These are phyloP conservation scores for Retiboletus flavoniger DNA, from an alignment of 1,284 basidiomycete genomes.

Conservation along the genomic window DNA sequence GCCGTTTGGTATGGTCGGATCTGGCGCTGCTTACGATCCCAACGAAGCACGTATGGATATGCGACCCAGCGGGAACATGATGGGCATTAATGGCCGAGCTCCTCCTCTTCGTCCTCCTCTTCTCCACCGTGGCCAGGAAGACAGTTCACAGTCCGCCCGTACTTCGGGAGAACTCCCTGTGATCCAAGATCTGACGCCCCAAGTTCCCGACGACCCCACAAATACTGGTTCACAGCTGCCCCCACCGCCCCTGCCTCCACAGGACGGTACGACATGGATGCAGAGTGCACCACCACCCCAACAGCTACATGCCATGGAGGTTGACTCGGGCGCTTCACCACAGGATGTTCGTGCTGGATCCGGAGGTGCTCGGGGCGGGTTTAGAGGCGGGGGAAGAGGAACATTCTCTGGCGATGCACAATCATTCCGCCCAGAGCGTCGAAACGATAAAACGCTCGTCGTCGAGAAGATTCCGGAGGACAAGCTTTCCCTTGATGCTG, in stretches of 20 bases:
- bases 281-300: slow-evolving; percentile 15
- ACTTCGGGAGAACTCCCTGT: slow-evolving; percentile 69
- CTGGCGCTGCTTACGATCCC: slow-evolving; percentile 67
- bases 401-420: slow-evolving; percentile 62
- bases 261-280: slow-evolving; percentile 17
- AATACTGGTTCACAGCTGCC: slow-evolving; percentile 3
- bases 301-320: slow-evolving; percentile 38
- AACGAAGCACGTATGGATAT: slow-evolving; percentile 77
- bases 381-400: slow-evolving; percentile 48
- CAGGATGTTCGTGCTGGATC: slow-evolving; percentile 33
- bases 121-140: slow-evolving; percentile 52
- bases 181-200: slow-evolving; percentile 75
- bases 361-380: slow-evolving; percentile 41
- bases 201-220: slow-evolving; percentile 33
- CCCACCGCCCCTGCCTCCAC: neutral
- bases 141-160: slow-evolving; percentile 39
- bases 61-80: slow-evolving; percentile 39
- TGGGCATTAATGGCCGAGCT: slow-evolving; percentile 38
- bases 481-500: slow-evolving; percentile 72
- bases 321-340: slow-evolving; percentile 32
- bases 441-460: slow-evolving; percentile 83
- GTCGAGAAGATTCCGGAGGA: slow-evolving; percentile 93
- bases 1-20: slow-evolving; percentile 43
- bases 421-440: slow-evolving; percentile 61
- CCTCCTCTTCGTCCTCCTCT: slow-evolving; percentile 54